These are phyloP conservation scores for Neonectria sp. DNA, from an alignment of 2,329 filamentous ascomycete genomes.

Conservation along the genomic window DNA sequence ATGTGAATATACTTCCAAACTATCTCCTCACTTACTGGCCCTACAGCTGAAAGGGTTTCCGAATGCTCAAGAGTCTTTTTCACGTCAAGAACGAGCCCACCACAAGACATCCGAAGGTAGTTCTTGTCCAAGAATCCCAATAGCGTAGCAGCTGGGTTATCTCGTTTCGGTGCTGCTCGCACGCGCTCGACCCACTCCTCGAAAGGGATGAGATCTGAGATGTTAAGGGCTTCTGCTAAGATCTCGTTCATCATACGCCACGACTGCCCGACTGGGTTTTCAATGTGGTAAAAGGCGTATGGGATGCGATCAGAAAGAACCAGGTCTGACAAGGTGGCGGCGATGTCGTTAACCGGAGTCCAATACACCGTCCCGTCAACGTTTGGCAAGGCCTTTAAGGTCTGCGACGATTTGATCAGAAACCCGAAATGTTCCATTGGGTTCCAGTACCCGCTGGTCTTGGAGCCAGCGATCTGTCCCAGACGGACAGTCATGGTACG, in stretches of 20 bases:
- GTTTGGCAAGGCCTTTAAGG: conserved; percentile 34
- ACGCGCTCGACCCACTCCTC: conserved; percentile 22
- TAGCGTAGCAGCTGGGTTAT: conserved; percentile 18
- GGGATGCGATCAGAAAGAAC: conserved; percentile 10
- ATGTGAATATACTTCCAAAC: conserved; percentile 44
- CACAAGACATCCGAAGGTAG: conserved; percentile 25
- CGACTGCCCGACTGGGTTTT: conserved; percentile 21
- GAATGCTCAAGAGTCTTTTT: conserved; percentile 20
- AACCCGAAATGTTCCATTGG: conserved; percentile 44
- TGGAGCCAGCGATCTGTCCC: conserved; percentile 41
- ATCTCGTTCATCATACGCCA: conserved; percentile 24
- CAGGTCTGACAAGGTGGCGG: conserved; percentile 12
- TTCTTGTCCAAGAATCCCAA: conserved; percentile 18
- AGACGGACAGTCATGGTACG: conserved; percentile 41
- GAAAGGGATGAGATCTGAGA: conserved; percentile 17
- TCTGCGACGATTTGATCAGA: conserved; percentile 42
- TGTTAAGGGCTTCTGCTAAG: conserved; percentile 11
- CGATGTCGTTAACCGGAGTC: conserved; percentile 22
- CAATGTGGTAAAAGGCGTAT: conserved; percentile 20
- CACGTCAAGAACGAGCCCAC: conserved; percentile 14
- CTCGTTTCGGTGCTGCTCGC: conserved; percentile 3
- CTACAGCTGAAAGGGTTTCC: conserved; percentile 17
- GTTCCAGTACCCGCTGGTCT: conserved; percentile 44
- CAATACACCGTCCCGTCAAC: conserved; percentile 22
- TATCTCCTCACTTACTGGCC: conserved; percentile 31